Percentiles rank a stretch among this genome's conserved stretches.
These are phyloP conservation scores for Prunus padus DNA, from an alignment of 306 rosid genomes.

Conservation along the genomic window DNA sequence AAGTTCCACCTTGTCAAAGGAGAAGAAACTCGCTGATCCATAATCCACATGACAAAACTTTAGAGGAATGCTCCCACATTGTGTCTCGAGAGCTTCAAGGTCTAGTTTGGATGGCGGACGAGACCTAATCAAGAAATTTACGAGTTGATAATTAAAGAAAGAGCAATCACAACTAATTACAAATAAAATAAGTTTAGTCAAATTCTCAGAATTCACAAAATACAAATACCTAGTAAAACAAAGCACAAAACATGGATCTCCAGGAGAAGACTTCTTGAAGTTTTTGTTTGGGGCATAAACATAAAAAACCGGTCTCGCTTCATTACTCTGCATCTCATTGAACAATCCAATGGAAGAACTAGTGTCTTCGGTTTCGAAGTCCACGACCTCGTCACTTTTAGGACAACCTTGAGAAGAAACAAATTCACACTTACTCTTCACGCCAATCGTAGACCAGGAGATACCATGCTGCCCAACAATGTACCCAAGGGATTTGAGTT, in stretches of 20 bases:
- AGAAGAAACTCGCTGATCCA: slow-evolving; percentile 69
- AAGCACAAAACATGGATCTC: slow-evolving; percentile 61
- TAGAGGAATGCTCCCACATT: slow-evolving; percentile 55
- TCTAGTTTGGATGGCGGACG: slow-evolving; percentile 57
- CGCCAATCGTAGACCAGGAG: slow-evolving; percentile 63
- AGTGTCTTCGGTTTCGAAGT: slow-evolving; percentile 27
- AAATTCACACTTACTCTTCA: slow-evolving; percentile 22
- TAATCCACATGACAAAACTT: slow-evolving; percentile 60
- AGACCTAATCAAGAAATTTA: slow-evolving; percentile 36
- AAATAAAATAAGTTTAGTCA: neutral
- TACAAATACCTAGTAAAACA: slow-evolving; percentile 64
- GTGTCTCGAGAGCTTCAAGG: slow-evolving; percentile 52
- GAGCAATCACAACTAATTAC: neutral
- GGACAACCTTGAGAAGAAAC: slow-evolving; percentile 27
- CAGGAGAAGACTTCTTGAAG: slow-evolving; percentile 77
- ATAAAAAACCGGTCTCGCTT: slow-evolving; percentile 59
- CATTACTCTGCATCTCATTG: slow-evolving; percentile 43
- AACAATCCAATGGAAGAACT: slow-evolving; percentile 39
- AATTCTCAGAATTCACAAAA: slow-evolving; percentile 1
- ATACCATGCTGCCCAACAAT: slow-evolving; percentile 56
- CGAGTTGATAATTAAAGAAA: neutral
- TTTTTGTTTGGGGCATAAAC: slow-evolving; percentile 75
- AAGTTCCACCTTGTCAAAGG: slow-evolving; percentile 62
- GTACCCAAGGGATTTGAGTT: slow-evolving; percentile 79
- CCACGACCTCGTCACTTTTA: slow-evolving; percentile 28